Percentiles rank a stretch among this genome's conserved stretches.
phyloP scores from a whole-genome alignment of 345 rosid species.

The Citrus trifoliata region DNA sequence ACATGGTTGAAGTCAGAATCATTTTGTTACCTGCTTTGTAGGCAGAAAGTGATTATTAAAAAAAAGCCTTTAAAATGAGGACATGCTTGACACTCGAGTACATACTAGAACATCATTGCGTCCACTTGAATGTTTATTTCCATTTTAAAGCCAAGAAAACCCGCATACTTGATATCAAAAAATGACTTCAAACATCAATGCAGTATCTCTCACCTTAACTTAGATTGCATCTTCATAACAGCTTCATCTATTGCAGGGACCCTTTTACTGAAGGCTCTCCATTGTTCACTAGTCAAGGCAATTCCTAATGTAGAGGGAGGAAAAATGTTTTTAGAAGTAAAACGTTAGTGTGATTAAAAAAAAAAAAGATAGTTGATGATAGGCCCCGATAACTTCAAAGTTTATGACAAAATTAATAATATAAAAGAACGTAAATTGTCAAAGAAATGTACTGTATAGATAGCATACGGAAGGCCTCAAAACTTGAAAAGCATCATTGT shows the following conservation, averaged over 20 bases:
- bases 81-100: not conserved
- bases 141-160: not conserved
- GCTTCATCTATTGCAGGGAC: constrained; percentile 60
- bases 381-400: not conserved
- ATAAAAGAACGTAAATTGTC: not conserved
- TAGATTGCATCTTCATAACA: constrained; percentile 45
- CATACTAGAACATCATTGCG: not conserved
- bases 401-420: not conserved
- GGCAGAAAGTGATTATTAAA: not conserved
- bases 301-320: constrained; percentile 45
- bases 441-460: not conserved
- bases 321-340: constrained; percentile 7
- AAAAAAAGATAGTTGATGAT: not conserved
- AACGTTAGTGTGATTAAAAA: not conserved
- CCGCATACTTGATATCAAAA: not conserved
- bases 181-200: not conserved
- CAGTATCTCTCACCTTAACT: constrained; percentile 42
- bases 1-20: constrained; percentile 25
- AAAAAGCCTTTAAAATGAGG: not conserved
- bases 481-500: not conserved
- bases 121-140: not conserved
- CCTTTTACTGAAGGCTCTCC: constrained; percentile 50
- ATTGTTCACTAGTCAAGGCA: constrained; percentile 47
- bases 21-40: constrained; percentile 1
- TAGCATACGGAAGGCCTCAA: not conserved